Base-by-base conservation (phyloP, 2,329 filamentous ascomycete species). In the Fusarium coffeatum region DNA sequence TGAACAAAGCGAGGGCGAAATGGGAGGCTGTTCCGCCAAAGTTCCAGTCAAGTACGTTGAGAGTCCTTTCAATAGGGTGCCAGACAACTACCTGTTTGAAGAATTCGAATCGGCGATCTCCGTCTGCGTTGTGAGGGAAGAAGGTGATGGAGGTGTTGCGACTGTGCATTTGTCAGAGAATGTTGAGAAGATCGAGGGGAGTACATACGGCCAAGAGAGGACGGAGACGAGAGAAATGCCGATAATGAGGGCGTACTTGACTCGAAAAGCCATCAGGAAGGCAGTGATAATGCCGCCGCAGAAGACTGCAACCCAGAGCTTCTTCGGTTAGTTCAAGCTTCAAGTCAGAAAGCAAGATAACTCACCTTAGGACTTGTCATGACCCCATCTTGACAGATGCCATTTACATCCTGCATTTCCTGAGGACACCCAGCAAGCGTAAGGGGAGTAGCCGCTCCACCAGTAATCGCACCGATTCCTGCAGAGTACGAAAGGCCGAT, bases 281-380 rank as follows among this genome's bases (percentile, higher is more conserved):
- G 92, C 89, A 0, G 93, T 95, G 40, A 97, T 79, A 47, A 97
- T 84, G 34, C 93, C 93, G 16, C 94, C 93, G 56, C 90, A 89
- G 76, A 93, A 90, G 69, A 97, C 91, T 13, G 92, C 94, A 56
- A 97, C 88, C 94, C 94, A 97, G 85, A 97, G 83, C 88, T 90
- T 41, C 5, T 18, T 20, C 16, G 3, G 40, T 74, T 23, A 74
- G 66, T 25, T 32, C n/a, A n/a, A 25, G 6, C 2, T 20, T 16
- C 9, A 8, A 10, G 5, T 18, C 3, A n/a, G 4, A 28, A 18
- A 4, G 4, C 6, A 4, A 22, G 5, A 3, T 3, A 15, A 74
- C 80, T 72, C 77, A 87, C 90, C 50, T 92, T 92, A 11, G 93
- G 90, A 74, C 88, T 96, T 8, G 89, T 86, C 92, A 97, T 94